Conservation (phyloP, 2,329 filamentous ascomycete species). For the Fusarium chaquense region DNA sequence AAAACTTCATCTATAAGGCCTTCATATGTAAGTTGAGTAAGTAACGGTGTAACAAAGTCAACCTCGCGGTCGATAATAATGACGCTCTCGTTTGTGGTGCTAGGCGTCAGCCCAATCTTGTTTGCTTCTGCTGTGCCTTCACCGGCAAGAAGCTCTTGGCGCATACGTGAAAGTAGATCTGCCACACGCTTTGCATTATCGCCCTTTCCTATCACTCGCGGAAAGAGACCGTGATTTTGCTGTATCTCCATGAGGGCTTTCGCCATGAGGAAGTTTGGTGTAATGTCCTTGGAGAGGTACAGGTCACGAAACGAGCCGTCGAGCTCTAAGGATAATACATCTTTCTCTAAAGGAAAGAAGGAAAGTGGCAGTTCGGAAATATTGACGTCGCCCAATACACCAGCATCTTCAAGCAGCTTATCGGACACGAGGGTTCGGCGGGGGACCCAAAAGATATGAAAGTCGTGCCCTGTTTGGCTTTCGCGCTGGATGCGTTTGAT, state of each 20-base stretch:
- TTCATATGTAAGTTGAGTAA: constrained; percentile 97
- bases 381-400: constrained; percentile 91
- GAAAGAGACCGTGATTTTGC: constrained; percentile 91
- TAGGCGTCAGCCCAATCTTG: constrained; percentile 81
- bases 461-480: constrained; percentile 91
- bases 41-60: constrained; percentile 89
- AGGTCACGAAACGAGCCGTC: constrained; percentile 88
- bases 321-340: constrained; percentile 90
- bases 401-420: constrained; percentile 90
- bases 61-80: constrained; percentile 97
- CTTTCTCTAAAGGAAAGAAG: constrained; percentile 92
- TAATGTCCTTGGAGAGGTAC: constrained; percentile 91
- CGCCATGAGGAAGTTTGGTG: constrained; percentile 87
- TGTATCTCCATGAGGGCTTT: constrained; percentile 96
- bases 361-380: constrained; percentile 88
- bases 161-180: constrained; percentile 89
- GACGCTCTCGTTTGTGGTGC: constrained; percentile 86
- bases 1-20: constrained; percentile 95
- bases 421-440: constrained; percentile 92
- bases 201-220: constrained; percentile 93
- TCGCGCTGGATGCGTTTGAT: constrained; percentile 90
- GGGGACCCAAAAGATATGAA: constrained; percentile 96
- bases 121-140: constrained; percentile 75
- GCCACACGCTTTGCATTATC: constrained; percentile 92
- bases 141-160: constrained; percentile 85